Evolutionary conservation across 2,329 filamentous ascomycete genomes (phyloP).

Genomic region (Pochonia chlamydosporia): DNA sequence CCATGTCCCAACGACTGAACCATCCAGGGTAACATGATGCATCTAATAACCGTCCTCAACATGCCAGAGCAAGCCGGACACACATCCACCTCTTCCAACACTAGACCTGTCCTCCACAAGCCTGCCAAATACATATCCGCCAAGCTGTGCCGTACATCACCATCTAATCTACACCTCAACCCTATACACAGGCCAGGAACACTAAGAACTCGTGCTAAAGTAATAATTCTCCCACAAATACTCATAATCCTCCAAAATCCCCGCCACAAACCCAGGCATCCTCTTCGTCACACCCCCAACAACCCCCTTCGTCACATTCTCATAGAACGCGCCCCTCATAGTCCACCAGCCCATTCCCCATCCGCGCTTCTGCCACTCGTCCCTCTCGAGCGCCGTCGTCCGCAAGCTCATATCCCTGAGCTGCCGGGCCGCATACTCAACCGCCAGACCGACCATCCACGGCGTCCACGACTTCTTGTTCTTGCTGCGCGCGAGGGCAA

Average conservation of each 20-base stretch:
- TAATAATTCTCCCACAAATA: slow-evolving; percentile 99
- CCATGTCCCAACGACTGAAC: no score
- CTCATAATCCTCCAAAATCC: slow-evolving; percentile 91
- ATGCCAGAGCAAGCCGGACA: no score
- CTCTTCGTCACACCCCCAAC: slow-evolving; percentile 68
- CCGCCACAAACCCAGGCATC: slow-evolving; percentile 74
- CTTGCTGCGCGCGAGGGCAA: slow-evolving; percentile 67
- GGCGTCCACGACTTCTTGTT: slow-evolving; percentile 82
- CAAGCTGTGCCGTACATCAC: no score
- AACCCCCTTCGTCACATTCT: slow-evolving; percentile 76
- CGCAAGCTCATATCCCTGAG: slow-evolving; percentile 67
- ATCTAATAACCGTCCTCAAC: no score
- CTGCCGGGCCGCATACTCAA: slow-evolving; percentile 87
- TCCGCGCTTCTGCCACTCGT: slow-evolving; percentile 81
- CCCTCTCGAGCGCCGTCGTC: slow-evolving; percentile 81
- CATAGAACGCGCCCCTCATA: slow-evolving; percentile 96
- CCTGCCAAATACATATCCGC: no score
- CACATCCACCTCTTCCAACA: no score
- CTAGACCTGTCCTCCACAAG: no score
- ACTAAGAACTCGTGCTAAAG: slow-evolving; percentile 58
- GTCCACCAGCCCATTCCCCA: slow-evolving; percentile 94
- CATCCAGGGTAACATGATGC: no score
- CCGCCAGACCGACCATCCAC: slow-evolving; percentile 78
- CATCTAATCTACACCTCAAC: no score
- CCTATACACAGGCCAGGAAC: not conserved